These are phyloP conservation scores for Diaporthe australafricana DNA, from an alignment of 2,329 filamentous ascomycete genomes.

Conservation along the genomic window DNA sequence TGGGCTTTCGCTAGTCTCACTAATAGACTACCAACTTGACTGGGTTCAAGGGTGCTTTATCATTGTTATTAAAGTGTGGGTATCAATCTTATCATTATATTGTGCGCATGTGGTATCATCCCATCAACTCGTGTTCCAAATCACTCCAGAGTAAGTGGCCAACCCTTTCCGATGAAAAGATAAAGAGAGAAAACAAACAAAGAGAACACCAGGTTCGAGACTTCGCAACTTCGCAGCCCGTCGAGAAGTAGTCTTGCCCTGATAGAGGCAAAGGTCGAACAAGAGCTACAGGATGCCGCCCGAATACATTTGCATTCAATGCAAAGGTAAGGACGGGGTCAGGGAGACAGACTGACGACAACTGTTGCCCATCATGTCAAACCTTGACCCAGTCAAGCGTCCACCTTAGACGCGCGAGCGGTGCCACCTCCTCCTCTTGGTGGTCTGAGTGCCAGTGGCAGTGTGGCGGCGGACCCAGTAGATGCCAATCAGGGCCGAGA, in stretches of 20 bases:
- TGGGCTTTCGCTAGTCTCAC: not conserved
- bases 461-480: conserved; percentile 63
- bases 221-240: not conserved
- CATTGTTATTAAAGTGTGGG: conserved; percentile 29
- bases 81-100: conserved; percentile 23
- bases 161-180: not conserved
- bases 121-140: not conserved
- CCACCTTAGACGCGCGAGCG: conserved; percentile 54
- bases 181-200: not conserved
- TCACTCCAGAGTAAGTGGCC: not conserved
- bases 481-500: conserved; percentile 68
- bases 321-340: no score
- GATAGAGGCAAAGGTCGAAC: not conserved
- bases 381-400: not conserved
- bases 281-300: not conserved
- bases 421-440: conserved; percentile 54
- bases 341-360: not conserved
- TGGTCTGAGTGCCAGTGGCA: conserved; percentile 42
- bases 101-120: not conserved
- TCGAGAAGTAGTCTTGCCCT: not conserved
- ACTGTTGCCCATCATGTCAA: not conserved
- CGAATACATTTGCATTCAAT: not conserved
- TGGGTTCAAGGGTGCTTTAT: not conserved
- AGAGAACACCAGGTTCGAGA: not conserved
- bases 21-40: no score